These are phyloP conservation scores for Bipolaris zeicola DNA, from an alignment of 2,329 filamentous ascomycete genomes.

Conservation along the genomic window DNA sequence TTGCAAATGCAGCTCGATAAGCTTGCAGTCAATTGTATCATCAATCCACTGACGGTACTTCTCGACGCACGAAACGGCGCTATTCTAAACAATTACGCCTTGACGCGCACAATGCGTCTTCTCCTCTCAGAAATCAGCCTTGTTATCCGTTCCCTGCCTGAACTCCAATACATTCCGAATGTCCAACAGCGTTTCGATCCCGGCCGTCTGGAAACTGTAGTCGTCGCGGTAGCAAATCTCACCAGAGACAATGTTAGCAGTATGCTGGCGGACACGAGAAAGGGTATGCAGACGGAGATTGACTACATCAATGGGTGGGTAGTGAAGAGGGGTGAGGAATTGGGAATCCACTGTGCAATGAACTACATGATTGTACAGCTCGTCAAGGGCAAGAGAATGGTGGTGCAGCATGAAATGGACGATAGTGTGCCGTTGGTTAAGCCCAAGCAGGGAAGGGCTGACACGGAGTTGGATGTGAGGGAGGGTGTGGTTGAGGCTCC, in stretches of 20 bases:
- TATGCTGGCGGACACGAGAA: constrained; percentile 70
- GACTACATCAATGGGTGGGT: constrained; percentile 91
- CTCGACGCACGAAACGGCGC: constrained; percentile 77
- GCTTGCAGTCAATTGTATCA: constrained; percentile 73
- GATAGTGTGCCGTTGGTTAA: constrained; percentile 49
- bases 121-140: constrained; percentile 75
- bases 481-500: neutral
- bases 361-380: constrained; percentile 75
- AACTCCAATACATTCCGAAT: constrained; percentile 67
- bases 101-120: constrained; percentile 69
- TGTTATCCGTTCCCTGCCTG: constrained; percentile 76
- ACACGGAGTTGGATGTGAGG: constrained; percentile 2
- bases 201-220: constrained; percentile 66
- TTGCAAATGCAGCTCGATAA: constrained; percentile 78
- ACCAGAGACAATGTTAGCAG: constrained; percentile 65
- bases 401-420: constrained; percentile 50
- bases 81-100: constrained; percentile 69
- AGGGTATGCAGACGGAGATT: constrained; percentile 71
- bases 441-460: constrained; percentile 7
- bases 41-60: constrained; percentile 81
- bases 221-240: constrained; percentile 59
- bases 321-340: constrained; percentile 69
- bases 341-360: constrained; percentile 72
- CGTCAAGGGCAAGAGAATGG: constrained; percentile 70
- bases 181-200: constrained; percentile 64